Conservation (phyloP, 768 basidiomycete genomes). For the Lentinula boryana region DNA sequence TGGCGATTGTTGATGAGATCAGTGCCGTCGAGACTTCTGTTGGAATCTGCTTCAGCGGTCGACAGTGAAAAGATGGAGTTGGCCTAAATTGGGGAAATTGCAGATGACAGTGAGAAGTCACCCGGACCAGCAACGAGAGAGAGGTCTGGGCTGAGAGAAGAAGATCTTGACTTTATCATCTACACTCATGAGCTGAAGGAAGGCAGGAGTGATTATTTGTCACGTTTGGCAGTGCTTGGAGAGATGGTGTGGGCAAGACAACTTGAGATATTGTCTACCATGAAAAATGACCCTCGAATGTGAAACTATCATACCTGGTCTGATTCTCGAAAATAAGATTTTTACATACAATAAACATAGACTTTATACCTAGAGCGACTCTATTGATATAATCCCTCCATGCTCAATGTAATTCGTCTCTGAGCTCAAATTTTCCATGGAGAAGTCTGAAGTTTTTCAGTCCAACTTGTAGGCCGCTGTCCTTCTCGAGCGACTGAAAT, state of each 20-base stretch:
- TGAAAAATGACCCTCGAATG: background rate
- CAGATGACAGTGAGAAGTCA: background rate
- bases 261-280: background rate
- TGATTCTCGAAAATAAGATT: no score
- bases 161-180: slow-evolving; percentile 1
- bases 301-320: no score
- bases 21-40: background rate
- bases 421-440: no score
- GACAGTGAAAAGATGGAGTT: background rate
- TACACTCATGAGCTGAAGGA: background rate
- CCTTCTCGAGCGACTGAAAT: no score
- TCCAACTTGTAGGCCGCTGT: no score
- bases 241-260: background rate
- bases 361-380: no score
- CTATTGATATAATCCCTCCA: no score
- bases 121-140: background rate
- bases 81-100: background rate
- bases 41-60: background rate
- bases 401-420: no score
- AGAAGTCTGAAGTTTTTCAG: no score
- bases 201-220: background rate
- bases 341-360: background rate
- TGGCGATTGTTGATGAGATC: background rate
- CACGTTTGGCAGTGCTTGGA: background rate
- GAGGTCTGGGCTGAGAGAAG: background rate